Evolutionary conservation across 164 flowering plant species (phyloP).

Genomic region (Akebia trifoliata): DNA sequence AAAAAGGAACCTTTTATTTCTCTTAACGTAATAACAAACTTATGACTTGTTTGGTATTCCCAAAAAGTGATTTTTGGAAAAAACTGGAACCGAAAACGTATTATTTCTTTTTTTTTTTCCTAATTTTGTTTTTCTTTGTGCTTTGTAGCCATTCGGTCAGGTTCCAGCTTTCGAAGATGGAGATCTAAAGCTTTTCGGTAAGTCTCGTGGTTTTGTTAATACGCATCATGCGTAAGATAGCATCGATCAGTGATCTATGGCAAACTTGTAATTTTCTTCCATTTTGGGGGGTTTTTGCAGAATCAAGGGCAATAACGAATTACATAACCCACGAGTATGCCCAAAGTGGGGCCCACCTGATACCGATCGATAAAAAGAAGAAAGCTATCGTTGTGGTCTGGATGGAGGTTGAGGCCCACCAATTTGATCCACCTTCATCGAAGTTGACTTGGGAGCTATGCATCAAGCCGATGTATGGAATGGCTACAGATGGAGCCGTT

Average conservation of each 20-base stretch:
- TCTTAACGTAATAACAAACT: constrained; percentile 22
- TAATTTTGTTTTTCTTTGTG: background rate
- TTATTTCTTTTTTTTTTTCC: background rate
- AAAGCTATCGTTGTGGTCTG: constrained; percentile 28
- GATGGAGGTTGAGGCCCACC: constrained; percentile 59
- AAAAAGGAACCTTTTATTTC: constrained; percentile 30
- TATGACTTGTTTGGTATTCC: background rate
- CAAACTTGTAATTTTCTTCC: too few relatives aligned
- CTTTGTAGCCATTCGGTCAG: constrained; percentile 30
- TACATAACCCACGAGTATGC: constrained; percentile 35
- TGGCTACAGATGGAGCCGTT: constrained; percentile 12
- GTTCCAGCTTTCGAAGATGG: constrained; percentile 34
- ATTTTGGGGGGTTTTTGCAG: constrained; percentile 21
- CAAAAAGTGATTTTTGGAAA: background rate
- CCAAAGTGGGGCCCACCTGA: constrained; percentile 36
- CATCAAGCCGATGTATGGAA: constrained; percentile 36
- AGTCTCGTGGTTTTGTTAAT: too few relatives aligned
- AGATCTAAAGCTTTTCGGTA: constrained; percentile 19
- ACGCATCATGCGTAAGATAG: too few relatives aligned
- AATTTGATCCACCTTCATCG: constrained; percentile 40
- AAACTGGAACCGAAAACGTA: too few relatives aligned
- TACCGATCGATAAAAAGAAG: constrained; percentile 23
- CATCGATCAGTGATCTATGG: too few relatives aligned
- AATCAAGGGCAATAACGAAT: constrained; percentile 59
- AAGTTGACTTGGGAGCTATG: constrained; percentile 34